Evolutionary conservation across 495 filamentous ascomycete genomes (phyloP).

Genomic region (Hypoxylon lienhwacheense): DNA sequence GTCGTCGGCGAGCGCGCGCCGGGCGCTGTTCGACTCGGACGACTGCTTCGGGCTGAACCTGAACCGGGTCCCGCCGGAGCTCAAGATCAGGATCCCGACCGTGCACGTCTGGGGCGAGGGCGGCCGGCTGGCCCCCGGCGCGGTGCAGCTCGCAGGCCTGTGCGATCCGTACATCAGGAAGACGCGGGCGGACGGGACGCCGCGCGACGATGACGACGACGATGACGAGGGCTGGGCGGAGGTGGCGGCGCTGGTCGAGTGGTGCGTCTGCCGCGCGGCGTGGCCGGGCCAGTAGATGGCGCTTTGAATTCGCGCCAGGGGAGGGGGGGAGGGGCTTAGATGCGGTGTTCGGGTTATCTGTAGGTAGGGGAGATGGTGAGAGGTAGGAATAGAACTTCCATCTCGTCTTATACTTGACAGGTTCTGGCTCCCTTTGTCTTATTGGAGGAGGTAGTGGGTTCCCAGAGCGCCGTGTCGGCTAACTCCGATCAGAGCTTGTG

Average conservation of each 20-base stretch:
- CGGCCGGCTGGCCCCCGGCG: constrained; percentile 59
- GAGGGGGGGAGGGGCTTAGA: too few relatives aligned
- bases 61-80: constrained; percentile 43
- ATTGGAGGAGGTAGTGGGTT: too few relatives aligned
- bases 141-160: constrained; percentile 58
- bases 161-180: constrained; percentile 52
- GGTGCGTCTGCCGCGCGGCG: constrained; percentile 37
- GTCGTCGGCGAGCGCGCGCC: constrained; percentile 20
- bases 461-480: too few relatives aligned
- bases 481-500: too few relatives aligned
- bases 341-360: too few relatives aligned
- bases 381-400: too few relatives aligned
- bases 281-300: constrained; percentile 31
- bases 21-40: constrained; percentile 36
- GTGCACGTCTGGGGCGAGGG: constrained; percentile 63
- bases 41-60: constrained; percentile 58
- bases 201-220: constrained; percentile 33
- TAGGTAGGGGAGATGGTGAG: too few relatives aligned
- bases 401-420: too few relatives aligned
- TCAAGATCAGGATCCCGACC: constrained; percentile 59
- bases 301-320: background rate
- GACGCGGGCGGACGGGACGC: constrained; percentile 60
- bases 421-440: too few relatives aligned
- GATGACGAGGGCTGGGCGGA: constrained; percentile 34
- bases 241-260: constrained; percentile 44